Evolutionary conservation across 2,329 filamentous ascomycete genomes (phyloP).

Genomic region (Graphiopsis chlorocephala): DNA sequence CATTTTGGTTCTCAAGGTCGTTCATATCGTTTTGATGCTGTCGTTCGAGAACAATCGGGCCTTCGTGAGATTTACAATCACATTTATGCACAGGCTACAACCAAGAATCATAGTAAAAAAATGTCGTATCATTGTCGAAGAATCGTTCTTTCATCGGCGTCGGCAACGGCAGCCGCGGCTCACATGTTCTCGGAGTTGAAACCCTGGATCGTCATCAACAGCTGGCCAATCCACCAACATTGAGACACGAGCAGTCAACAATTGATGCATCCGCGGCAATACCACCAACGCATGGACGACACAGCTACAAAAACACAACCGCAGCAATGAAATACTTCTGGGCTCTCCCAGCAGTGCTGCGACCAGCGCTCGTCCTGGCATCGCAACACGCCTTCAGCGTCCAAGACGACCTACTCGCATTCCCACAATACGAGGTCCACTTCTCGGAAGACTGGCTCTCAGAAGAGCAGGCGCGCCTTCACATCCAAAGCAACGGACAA

Average conservation of each 20-base stretch:
- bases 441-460: slow-evolving; percentile 70
- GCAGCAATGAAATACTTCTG: slow-evolving; percentile 46
- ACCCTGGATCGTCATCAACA: slow-evolving; percentile 15
- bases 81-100: too few relatives aligned
- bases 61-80: too few relatives aligned
- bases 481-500: slow-evolving; percentile 45
- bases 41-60: not conserved
- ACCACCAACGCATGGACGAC: not conserved
- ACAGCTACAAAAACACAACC: not conserved
- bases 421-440: slow-evolving; percentile 79
- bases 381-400: slow-evolving; percentile 70
- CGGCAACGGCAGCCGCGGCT: not conserved
- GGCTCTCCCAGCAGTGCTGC: slow-evolving; percentile 47
- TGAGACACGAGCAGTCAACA: not conserved
- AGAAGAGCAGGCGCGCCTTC: slow-evolving; percentile 64
- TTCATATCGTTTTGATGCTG: not conserved
- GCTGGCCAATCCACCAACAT: slow-evolving; percentile 6
- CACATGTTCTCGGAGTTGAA: not conserved
- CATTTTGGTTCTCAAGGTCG: not conserved
- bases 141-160: too few relatives aligned
- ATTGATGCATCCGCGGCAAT: not conserved
- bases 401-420: slow-evolving; percentile 81
- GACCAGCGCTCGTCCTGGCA: slow-evolving; percentile 45
- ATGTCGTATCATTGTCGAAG: not conserved
- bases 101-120: too few relatives aligned